Base-by-base conservation (phyloP, 1,284 basidiomycete species). In the Boletus albobrunnescens region DNA sequence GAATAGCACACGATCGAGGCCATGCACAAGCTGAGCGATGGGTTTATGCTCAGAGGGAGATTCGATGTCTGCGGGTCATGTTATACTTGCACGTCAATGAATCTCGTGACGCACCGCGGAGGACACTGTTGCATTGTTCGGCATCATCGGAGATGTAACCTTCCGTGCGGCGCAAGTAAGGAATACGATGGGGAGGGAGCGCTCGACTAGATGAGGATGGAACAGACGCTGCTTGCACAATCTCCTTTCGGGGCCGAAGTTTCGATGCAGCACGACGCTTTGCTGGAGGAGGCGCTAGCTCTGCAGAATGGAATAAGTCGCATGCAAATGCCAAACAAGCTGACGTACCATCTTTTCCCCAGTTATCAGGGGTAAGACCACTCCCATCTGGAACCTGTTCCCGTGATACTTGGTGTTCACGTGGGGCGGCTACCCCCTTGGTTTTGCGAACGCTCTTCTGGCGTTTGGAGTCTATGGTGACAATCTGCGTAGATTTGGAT, bases 1-100 rank as follows among this genome's bases (percentile, higher is more conserved):
- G 74, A 93, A 93, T 17, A 95, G 70, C 1, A 91, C 88, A 12
- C 91, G 78, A 41, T 91, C 86, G 2, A 98, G 72, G 2, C 84
- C 83, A 62, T 93, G 91, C 0, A 81, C 75, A 1, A 98, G 76
- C 2, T 61, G 75, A 1, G 92, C 81, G 8, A 96, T 76, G 2
- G 80, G 78, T 36, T 73, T 71, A 19, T 79, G 78, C 28, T 72
- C 64, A 3, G 71, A 68, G 6, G 70, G 60, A 3, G 80, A 71
- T 6, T 63, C 53, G 13, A 84, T 49, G 50, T 82, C 81, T 84
- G 39, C 16, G 5, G 2, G 22, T 24, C 8, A 19, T 6, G 13
- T 22, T 12, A 13, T 20, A 19, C 39, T 11, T 13, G 4, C 16
- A 12, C 10, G 16, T 17, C 2, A 17, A 30, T 5, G 13, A 30